These are phyloP conservation scores for Hymenoscyphus fraxineus DNA, from an alignment of 2,329 filamentous ascomycete species.

Conservation along the genomic window DNA sequence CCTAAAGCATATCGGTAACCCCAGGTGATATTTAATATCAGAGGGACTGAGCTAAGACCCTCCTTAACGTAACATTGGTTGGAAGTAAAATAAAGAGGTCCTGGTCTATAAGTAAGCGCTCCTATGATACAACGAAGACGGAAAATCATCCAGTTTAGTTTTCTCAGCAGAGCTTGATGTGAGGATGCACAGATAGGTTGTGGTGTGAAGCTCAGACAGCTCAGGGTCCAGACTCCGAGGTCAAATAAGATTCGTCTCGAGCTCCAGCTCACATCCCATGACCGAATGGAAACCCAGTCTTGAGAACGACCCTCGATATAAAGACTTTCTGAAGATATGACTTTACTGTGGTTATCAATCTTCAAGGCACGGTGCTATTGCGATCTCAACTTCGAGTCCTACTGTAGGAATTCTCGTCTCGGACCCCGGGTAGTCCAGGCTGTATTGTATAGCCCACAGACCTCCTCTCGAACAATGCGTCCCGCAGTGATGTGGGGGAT, in stretches of 20 bases:
- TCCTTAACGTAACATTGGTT: background rate
- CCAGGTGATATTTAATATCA: background rate
- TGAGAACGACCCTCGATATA: background rate
- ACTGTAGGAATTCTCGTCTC: background rate
- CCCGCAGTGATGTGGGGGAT: background rate
- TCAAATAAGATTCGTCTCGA: background rate
- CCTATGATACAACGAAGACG: background rate
- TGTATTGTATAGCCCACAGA: background rate
- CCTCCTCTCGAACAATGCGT: slow-evolving; percentile 1
- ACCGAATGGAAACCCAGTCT: background rate
- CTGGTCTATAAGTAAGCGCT: background rate
- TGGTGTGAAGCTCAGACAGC: background rate
- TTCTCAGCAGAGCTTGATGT: background rate
- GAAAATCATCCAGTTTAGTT: background rate
- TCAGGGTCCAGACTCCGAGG: background rate
- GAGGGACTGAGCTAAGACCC: background rate
- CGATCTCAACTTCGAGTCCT: background rate
- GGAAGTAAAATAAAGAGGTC: background rate
- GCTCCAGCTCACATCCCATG: background rate
- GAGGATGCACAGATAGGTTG: no score
- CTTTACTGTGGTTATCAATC: background rate
- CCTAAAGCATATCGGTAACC: background rate
- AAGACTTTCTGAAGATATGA: background rate
- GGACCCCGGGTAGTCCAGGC: background rate
- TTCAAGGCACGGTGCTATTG: background rate